Conservation (phyloP, 1,284 basidiomycete genomes). For the Leccinum fuscescens region DNA sequence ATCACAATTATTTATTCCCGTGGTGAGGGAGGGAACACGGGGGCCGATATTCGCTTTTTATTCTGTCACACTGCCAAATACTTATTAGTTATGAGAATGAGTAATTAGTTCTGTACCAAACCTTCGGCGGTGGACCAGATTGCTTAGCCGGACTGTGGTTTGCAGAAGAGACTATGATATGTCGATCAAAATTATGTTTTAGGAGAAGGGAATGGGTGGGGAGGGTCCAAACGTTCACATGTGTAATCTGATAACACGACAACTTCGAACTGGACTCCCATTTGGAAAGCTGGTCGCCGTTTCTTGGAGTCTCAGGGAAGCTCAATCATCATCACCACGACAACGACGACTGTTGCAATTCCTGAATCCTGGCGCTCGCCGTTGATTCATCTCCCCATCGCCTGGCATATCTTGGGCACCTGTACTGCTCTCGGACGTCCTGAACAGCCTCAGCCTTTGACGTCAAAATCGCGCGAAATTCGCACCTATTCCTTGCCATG, state of each 20-base stretch:
- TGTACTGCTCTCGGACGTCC: too few species aligned
- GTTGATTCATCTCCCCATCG: too few species aligned
- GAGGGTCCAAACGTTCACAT: not conserved
- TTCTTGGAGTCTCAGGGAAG: too few species aligned
- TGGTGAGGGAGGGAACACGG: not conserved
- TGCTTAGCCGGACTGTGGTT: not conserved
- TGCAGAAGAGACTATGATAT: not conserved
- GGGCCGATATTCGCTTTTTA: not conserved
- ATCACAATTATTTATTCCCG: not conserved
- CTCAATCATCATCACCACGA: too few species aligned
- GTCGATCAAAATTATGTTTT: not conserved
- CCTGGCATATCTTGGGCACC: too few species aligned
- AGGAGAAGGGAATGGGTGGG: not conserved
- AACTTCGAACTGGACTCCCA: not conserved
- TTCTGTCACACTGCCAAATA: not conserved
- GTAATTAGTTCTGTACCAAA: not conserved
- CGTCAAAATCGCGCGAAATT: not conserved
- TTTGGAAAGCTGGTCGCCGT: too few species aligned
- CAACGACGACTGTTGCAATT: too few species aligned
- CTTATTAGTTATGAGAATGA: not conserved
- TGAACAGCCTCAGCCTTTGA: not conserved
- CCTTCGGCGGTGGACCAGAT: not conserved
- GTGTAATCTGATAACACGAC: not conserved
- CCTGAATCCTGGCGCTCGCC: too few species aligned
- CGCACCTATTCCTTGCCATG: constrained; percentile 1